Evolutionary conservation across 1,284 basidiomycete species (phyloP), one percentile per base, ranked within the genome.

Genomic region (Cryptococcus sp.): DNA sequence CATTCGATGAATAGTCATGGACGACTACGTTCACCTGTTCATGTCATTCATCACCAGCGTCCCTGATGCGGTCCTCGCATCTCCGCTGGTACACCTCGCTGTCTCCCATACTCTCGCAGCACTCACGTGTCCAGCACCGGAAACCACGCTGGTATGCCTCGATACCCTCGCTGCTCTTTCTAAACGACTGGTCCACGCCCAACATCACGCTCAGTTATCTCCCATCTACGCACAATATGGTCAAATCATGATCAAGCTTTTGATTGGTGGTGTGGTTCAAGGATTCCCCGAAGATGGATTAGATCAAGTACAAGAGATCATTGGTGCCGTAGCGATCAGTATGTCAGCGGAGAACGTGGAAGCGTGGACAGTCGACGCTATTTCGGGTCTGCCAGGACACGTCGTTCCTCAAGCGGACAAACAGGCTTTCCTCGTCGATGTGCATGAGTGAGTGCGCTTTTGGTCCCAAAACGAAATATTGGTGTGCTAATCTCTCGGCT

Each of bases 1-100:
- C n/a, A 25, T 37, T 16, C 0, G 17, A 25, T 37, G 8, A 3
- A 8, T 69, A 96, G 96, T 97, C 38, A 81, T 99, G 68, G 96
- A 99, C 75, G 96, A 99, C 75, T 99, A 95, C 68, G 77, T 93
- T 53, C 91, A 93, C 67, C 84, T 93, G 74, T 81, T 93, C 38
- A 76, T 88, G 57, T 86, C 88, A 61, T 81, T 93, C 69, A 76
- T 88, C 45, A 83, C 87, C 52, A 80, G 83, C 62, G 80, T 85
- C 1, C 91, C 94, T 1, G 84, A 89, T 57, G 80, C 91, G 40
- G 85, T 93, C 63, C 87, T 94, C 78, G 80, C 86, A 50, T 89
- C 89, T 3, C 80, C 86, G 3, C 83, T 85, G 11, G 89, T 96
- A 71, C 84, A 88, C 3, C 74, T 86, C 50, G 87, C 88, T 6